phyloP scores from a whole-genome alignment of 495 filamentous ascomycete species.

The Massariosphaeria phaeospora region DNA sequence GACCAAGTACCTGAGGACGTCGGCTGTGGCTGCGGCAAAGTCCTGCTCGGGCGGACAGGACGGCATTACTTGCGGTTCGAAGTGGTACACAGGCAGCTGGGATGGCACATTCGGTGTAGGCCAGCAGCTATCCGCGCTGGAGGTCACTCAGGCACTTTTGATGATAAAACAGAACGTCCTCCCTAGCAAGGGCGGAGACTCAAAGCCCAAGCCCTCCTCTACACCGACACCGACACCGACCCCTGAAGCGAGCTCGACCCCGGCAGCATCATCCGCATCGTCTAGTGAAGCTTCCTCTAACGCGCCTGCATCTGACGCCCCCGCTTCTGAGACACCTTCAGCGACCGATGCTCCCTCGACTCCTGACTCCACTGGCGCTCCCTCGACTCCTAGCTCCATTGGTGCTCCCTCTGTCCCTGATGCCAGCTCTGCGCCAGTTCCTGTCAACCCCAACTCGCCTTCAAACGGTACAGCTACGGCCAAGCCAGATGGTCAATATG shows the following conservation, averaged over 20 bases:
- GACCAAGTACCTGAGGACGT: slow-evolving; percentile 33
- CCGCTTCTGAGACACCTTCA: background rate
- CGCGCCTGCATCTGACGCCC: background rate
- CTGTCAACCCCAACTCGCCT: background rate
- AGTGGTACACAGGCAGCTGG: slow-evolving; percentile 42
- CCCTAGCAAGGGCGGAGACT: slow-evolving; percentile 11
- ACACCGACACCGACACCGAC: background rate
- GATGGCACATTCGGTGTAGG: slow-evolving; percentile 48
- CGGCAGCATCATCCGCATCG: background rate
- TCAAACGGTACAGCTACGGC: background rate
- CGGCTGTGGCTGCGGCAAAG: slow-evolving; percentile 41
- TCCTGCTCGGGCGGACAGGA: slow-evolving; percentile 40
- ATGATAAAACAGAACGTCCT: slow-evolving; percentile 14
- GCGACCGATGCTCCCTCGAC: background rate
- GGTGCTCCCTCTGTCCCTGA: background rate
- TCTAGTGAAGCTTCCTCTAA: background rate
- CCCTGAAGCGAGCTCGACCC: background rate
- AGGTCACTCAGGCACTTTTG: slow-evolving; percentile 58
- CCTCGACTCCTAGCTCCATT: background rate
- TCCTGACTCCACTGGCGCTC: background rate
- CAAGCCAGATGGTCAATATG: no score
- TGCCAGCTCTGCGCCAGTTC: no score
- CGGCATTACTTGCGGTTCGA: slow-evolving; percentile 33
- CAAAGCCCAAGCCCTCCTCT: slow-evolving; percentile 7
- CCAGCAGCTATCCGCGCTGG: slow-evolving; percentile 67